Percentiles rank a stretch among this genome's conserved stretches.
Evolutionary conservation across 192 early-diverging fungal species (phyloP).

Genomic region (Oehlia diaphana): DNA sequence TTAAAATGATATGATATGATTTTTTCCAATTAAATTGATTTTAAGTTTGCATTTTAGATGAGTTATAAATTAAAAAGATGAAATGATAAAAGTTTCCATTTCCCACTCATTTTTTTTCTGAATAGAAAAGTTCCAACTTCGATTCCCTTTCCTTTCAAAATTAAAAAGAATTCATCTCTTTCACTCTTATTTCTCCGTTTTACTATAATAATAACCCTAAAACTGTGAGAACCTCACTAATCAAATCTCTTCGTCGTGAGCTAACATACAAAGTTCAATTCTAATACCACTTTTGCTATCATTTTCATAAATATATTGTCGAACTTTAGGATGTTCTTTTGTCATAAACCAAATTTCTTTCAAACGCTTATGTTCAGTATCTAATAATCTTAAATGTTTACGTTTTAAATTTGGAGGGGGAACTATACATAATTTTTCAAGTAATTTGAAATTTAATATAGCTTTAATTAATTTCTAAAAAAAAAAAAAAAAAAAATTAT

Average conservation of each 20-base stretch:
- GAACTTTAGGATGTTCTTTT: neutral
- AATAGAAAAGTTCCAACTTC: too few relatives aligned
- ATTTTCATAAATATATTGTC: neutral
- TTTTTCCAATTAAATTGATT: too few relatives aligned
- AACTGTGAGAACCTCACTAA: too few relatives aligned
- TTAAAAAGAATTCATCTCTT: too few relatives aligned
- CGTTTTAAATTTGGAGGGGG: conserved; percentile 1
- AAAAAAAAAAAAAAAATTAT: neutral
- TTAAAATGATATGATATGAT: too few relatives aligned
- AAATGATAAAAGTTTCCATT: too few relatives aligned
- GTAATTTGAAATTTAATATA: neutral
- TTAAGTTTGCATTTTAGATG: too few relatives aligned
- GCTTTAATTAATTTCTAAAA: neutral
- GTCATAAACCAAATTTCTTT: conserved; percentile 10
- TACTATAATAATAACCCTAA: too few relatives aligned
- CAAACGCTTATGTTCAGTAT: neutral
- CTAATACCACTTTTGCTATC: neutral
- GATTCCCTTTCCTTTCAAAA: too few relatives aligned
- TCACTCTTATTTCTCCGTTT: too few relatives aligned
- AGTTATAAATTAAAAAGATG: too few relatives aligned
- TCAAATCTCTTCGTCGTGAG: neutral
- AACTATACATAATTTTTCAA: neutral
- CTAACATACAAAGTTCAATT: neutral
- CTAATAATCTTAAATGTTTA: neutral
- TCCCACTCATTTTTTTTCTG: too few relatives aligned